Base-by-base conservation (phyloP, 2,329 filamentous ascomycete genomes). In the Aureobasidium sp. region DNA sequence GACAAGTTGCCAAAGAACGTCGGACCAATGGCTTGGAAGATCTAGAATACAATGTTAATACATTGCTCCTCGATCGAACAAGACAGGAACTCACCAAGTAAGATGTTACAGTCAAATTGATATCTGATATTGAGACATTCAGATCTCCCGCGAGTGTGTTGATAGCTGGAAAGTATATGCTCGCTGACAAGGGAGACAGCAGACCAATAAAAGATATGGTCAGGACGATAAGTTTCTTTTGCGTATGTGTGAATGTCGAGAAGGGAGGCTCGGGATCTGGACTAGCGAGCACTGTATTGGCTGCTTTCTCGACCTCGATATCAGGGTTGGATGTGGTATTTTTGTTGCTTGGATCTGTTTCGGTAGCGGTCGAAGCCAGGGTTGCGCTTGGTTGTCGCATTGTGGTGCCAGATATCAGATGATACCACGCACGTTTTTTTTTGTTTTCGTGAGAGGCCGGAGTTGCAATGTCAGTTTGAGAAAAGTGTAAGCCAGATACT, bases 161-260 rank as follows among this genome's bases (percentile, higher is more conserved):
- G 32, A 84, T 68, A 0, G 82, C 81, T 1, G 81, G 82, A 53
- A 82, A 78, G 72, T 83, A 84, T 25, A 83, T 82, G 48, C 81
- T 69, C 10, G 66, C 69, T 21, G 67, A 65, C 32, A 71, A 67
- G 2, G 70, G 68, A 2, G 68, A 70, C 14, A 71, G 65, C 21
- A 71, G 59, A 3, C 66, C 66, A 4, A 67, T 67, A 27, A 71
- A 61, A 13, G 69, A 69, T 6, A 69, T 68, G 21, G 64, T 62
- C 16, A 67, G 21, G 32, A 71, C 63, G 41, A 70, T 71, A 60
- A 69, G 68, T 25, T 66, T 54, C 57, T 70, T 70, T 48, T 68
- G 61, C 36, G 59, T 62, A 5, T 60, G 62, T 5, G 61, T 67
- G 62, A 69, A 71, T 36, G 68, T 66, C 5, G 64, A 66, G 57